phyloP scores from a whole-genome alignment of 257 asterid genomes.

The Lavandula angustifolia region DNA sequence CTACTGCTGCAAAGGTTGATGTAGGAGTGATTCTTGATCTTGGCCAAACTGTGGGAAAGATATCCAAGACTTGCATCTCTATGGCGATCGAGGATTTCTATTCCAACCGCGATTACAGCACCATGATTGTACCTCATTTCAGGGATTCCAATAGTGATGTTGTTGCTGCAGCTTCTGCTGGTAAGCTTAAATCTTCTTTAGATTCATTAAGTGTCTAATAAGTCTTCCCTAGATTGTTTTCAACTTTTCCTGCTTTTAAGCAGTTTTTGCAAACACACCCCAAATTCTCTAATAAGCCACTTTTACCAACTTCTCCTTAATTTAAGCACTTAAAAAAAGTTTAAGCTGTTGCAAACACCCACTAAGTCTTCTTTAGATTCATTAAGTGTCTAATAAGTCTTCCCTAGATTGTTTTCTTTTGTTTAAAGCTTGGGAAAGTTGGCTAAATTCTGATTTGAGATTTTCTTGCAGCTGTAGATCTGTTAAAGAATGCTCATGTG shows the following conservation, averaged over 20 bases:
- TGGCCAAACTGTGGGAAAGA: not conserved
- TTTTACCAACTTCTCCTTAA: no score
- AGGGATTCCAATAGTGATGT: not conserved
- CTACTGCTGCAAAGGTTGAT: not conserved
- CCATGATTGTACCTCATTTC: conserved; percentile 16
- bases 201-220: not conserved
- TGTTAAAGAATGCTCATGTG: not conserved
- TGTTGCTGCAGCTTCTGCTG: conserved; percentile 9
- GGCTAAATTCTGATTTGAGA: not conserved
- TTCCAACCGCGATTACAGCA: not conserved
- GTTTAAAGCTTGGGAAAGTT: not conserved
- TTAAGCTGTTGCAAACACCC: no score
- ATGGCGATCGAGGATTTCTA: conserved; percentile 12
- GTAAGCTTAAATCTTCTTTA: not conserved
- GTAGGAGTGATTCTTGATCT: conserved; percentile 16
- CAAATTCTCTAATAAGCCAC: no score
- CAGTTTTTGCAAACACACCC: no score
- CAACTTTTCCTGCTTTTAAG: no score
- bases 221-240: no score
- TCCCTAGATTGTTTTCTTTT: not conserved
- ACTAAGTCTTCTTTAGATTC: not conserved
- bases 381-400: not conserved
- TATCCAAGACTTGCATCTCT: conserved; percentile 4
- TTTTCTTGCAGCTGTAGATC: conserved; percentile 6
- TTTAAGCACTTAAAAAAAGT: no score